These are phyloP conservation scores for Stellera chamaejasme DNA, from an alignment of 345 rosid genomes.

Conservation along the genomic window DNA sequence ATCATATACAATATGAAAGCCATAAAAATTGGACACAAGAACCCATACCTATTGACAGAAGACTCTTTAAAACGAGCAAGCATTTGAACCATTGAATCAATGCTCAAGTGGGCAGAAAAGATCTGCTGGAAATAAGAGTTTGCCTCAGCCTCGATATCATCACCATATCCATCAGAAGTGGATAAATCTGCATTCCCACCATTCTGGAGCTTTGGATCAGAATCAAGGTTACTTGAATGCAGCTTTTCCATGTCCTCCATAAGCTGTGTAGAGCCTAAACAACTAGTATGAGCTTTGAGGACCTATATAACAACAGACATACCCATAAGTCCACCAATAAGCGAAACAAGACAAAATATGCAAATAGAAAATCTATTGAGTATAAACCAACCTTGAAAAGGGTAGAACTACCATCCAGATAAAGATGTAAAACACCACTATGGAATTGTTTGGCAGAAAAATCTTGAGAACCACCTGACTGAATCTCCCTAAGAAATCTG, in stretches of 20 bases:
- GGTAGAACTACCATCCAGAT: slow-evolving; percentile 48
- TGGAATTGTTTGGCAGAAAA: slow-evolving; percentile 48
- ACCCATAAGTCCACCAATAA: neutral
- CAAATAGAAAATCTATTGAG: neutral
- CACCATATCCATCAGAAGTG: slow-evolving; percentile 56
- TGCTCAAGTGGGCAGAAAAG: slow-evolving; percentile 79
- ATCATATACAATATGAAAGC: neutral
- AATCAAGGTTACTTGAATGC: slow-evolving; percentile 38
- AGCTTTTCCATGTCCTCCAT: slow-evolving; percentile 69
- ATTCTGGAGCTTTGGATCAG: slow-evolving; percentile 61
- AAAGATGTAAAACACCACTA: slow-evolving; percentile 43
- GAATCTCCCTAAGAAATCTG: slow-evolving; percentile 67
- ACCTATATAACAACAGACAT: slow-evolving; percentile 29
- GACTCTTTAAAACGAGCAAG: slow-evolving; percentile 91
- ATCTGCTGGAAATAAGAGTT: slow-evolving; percentile 92
- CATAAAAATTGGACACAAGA: neutral
- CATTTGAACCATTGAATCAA: slow-evolving; percentile 93
- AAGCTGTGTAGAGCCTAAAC: slow-evolving; percentile 40
- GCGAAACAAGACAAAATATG: neutral
- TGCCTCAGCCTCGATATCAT: slow-evolving; percentile 88
- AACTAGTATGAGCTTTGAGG: slow-evolving; percentile 47
- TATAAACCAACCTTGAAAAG: slow-evolving; percentile 55
- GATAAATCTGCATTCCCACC: slow-evolving; percentile 61
- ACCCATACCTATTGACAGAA: slow-evolving; percentile 48
- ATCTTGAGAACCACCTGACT: slow-evolving; percentile 54